A percentile compares a stretch with the other conserved stretches of the same genome.
Conservation (phyloP, 768 basidiomycete species). For the Xerocomellus chrysenteron region DNA sequence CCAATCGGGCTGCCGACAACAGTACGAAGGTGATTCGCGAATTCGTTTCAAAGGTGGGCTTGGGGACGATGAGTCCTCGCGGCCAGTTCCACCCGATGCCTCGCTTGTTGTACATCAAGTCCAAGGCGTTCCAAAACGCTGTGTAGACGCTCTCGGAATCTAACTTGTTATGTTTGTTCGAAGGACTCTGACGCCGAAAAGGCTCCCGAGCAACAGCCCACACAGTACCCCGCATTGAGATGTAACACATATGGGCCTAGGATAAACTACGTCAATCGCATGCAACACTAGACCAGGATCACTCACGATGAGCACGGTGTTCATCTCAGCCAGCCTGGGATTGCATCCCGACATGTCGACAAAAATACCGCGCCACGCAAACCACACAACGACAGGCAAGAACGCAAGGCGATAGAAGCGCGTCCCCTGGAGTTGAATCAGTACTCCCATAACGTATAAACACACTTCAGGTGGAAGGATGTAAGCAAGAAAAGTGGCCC, state of each 20-base stretch:
- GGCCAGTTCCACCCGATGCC: conserved; percentile 32
- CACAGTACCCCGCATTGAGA: conserved; percentile 7
- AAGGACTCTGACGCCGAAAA: conserved; percentile 9
- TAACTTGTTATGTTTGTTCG: neutral
- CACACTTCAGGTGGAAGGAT: conserved; percentile 42
- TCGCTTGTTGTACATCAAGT: conserved; percentile 21
- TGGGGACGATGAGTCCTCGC: conserved; percentile 14
- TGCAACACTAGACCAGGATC: neutral
- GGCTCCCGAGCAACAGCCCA: conserved; percentile 19
- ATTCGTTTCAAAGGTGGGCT: conserved; percentile 2
- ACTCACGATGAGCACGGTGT: conserved; percentile 20
- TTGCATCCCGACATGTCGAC: conserved; percentile 23
- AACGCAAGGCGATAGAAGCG: conserved; percentile 44
- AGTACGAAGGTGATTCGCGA: conserved; percentile 15
- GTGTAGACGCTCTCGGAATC: neutral
- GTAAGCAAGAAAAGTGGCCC: conserved; percentile 30
- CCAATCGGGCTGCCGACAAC: neutral
- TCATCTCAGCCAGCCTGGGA: conserved; percentile 4
- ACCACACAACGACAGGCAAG: conserved; percentile 46
- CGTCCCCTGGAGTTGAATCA: conserved; percentile 48
- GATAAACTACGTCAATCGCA: neutral
- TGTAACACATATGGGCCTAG: conserved; percentile 10
- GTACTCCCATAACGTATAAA: conserved; percentile 50
- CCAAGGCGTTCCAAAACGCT: conserved; percentile 27
- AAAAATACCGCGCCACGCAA: conserved; percentile 39